phyloP scores from a whole-genome alignment of 83 land plant genomes.

The Picea engelmannii region DNA sequence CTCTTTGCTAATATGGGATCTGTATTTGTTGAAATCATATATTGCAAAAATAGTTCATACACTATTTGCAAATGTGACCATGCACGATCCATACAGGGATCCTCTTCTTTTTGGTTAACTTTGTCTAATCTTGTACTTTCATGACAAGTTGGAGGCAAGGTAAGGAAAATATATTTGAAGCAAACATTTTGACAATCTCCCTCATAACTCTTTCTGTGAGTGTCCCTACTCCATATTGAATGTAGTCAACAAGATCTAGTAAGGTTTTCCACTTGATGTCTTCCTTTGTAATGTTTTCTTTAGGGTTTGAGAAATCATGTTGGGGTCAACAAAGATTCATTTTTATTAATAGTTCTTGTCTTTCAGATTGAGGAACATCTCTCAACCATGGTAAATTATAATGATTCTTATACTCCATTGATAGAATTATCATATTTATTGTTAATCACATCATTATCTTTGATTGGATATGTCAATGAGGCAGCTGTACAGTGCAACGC shows the following conservation, averaged over 20 bases:
- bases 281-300: not conserved
- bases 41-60: conserved; percentile 10
- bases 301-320: conserved; percentile 6
- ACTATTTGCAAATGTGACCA: conserved; percentile 14
- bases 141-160: conserved; percentile 15
- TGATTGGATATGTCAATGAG: not conserved
- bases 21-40: conserved; percentile 11
- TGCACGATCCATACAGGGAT: not conserved
- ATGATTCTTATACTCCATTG: not conserved
- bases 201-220: not conserved
- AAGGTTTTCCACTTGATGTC: conserved; percentile 6
- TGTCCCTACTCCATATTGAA: conserved; percentile 9
- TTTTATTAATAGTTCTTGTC: not conserved
- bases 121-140: conserved; percentile 9
- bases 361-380: conserved; percentile 14
- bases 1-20: conserved; percentile 18
- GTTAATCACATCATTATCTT: not conserved
- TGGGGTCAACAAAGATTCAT: not conserved
- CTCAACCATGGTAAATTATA: conserved; percentile 8
- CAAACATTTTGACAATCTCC: conserved; percentile 14
- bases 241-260: conserved; percentile 7
- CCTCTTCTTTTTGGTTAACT: conserved; percentile 13
- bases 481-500: not conserved
- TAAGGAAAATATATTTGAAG: conserved; percentile 1
- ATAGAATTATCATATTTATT: not conserved